These are phyloP conservation scores for Colletotrichum spinosum DNA, from an alignment of 2,329 filamentous ascomycete genomes.

Conservation along the genomic window DNA sequence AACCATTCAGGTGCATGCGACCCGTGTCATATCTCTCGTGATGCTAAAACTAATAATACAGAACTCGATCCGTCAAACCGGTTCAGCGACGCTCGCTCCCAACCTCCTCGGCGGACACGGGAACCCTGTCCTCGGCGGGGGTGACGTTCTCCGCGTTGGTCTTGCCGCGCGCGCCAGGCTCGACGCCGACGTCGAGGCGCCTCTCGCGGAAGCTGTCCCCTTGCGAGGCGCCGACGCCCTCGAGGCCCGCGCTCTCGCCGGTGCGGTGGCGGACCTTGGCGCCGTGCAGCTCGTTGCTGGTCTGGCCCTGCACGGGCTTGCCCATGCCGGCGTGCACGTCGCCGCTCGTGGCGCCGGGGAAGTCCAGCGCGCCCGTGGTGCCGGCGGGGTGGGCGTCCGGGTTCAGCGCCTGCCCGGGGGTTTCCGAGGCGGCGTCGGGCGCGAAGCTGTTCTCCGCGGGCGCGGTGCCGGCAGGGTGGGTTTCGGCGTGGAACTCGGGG, in stretches of 20 bases:
- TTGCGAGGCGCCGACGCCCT: slow-evolving; percentile 50
- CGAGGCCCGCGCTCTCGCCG: slow-evolving; percentile 52
- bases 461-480: slow-evolving; percentile 71
- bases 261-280: slow-evolving; percentile 44
- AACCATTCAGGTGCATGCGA: no score
- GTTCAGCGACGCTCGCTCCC: slow-evolving; percentile 38
- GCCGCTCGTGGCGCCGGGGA: slow-evolving; percentile 57
- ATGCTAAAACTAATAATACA: slow-evolving; percentile 21
- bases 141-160: slow-evolving; percentile 39
- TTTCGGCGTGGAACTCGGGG: slow-evolving; percentile 74
- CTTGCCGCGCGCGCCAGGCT: slow-evolving; percentile 42
- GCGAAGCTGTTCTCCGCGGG: slow-evolving; percentile 58
- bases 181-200: slow-evolving; percentile 46
- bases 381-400: slow-evolving; percentile 40
- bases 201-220: slow-evolving; percentile 44
- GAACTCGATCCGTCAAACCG: background rate
- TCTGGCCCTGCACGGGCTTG: slow-evolving; percentile 57
- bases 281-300: slow-evolving; percentile 54
- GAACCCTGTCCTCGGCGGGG: slow-evolving; percentile 42
- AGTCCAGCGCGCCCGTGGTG: slow-evolving; percentile 47
- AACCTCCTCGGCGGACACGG: slow-evolving; percentile 42
- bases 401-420: slow-evolving; percentile 49
- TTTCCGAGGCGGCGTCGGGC: slow-evolving; percentile 51
- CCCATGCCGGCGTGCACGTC: slow-evolving; percentile 58
- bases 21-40: slow-evolving; percentile 5